Evolutionary conservation across 306 rosid genomes (phyloP), one percentile per base, ranked within the genome.

Genomic region (Prunus mira): DNA sequence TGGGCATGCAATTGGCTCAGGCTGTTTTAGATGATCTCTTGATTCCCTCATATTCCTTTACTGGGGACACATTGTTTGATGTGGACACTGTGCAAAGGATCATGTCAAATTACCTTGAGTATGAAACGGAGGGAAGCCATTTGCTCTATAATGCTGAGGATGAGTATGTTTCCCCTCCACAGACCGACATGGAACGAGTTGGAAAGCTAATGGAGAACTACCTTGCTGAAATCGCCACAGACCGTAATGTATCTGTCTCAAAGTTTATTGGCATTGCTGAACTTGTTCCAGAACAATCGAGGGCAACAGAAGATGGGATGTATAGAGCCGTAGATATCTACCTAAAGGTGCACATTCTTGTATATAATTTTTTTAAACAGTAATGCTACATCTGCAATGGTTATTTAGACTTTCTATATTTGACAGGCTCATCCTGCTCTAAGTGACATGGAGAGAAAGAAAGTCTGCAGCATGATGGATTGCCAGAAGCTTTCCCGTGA

Each of bases 371-470:
- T 52, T 13, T 52, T 52, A 0, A 17, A 19, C 2, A 43, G 7
- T 19, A 20, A 19, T 65, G 69, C 15, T 65, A 32, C 6, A 65
- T 19, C 52, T 28, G 20, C 65, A 71, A 7, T 11, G 28, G 8
- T 46, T 32, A 30, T 18, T 10, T 12, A 9, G 43, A 6, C 6
- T 56, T 47, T 22, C 22, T 43, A 22, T 61, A 12, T 56, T 52
- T 55, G 2, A 69, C 83, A 96, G 99, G 99, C 96, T 80, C 99
- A 96, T 91, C 98, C 97, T 8, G 34, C 76, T 73, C 77, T 93
- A 43, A 93, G 94, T 71, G 99, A 96, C 76, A 83, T 88, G 91
- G 99, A 96, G 69, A 92, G 90, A 84, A 96, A 96, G 91, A 96
- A 91, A 82, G 96, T 88, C 0, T 96, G 99, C 82, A 88, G 98